Base-by-base conservation (phyloP, 108 stramenopile species). In the Ochromonas danica region DNA sequence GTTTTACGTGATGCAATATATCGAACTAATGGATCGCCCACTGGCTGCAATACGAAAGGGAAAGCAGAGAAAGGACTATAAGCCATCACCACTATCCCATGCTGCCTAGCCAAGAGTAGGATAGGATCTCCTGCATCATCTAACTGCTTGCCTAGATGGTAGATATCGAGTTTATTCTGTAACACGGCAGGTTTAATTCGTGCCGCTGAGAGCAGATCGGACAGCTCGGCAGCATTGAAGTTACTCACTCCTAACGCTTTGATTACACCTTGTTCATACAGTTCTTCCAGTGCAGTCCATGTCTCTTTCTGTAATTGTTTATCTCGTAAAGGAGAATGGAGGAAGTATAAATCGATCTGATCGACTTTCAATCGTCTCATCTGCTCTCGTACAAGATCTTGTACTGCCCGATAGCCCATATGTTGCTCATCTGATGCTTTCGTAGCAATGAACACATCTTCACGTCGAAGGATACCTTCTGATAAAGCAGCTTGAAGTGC, bases 341-440 rank as follows among this genome's bases (percentile, higher is more conserved):
- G 79, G 14, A 84, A 57, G 67, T 71, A 80, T 39, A 80, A 41
- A 62, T 84, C 83, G 22, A 84, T 43, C 40, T 84, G 80, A 42
- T 3, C n/a, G 3, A 40, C 40, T 0, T 41, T 36, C 42, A 84
- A 57, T 1, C 22, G 33, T 30, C 25, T 6, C 35, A 80, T 43
- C 2, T 60, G 57, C 17, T 41, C 35, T 6, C 1, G 33, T 35
- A 71, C 14, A 17, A 79, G n/a, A 28, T 2, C 61, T 33, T 27
- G 31, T 39, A 43, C 80, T 22, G n/a, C 22, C 22, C 22, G 14
- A 22, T 71, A 62, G 17, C 38, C 61, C 3, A 62, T 35, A 39
- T 65, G 36, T 2, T 67, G 39, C 62, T 38, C 39, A 30, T 36
- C 35, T 0, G 36, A 62, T 0, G 80, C 39, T 60, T 84, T 84